These are phyloP conservation scores for Medicago lupulina DNA, from an alignment of 306 rosid species.

Conservation along the genomic window DNA sequence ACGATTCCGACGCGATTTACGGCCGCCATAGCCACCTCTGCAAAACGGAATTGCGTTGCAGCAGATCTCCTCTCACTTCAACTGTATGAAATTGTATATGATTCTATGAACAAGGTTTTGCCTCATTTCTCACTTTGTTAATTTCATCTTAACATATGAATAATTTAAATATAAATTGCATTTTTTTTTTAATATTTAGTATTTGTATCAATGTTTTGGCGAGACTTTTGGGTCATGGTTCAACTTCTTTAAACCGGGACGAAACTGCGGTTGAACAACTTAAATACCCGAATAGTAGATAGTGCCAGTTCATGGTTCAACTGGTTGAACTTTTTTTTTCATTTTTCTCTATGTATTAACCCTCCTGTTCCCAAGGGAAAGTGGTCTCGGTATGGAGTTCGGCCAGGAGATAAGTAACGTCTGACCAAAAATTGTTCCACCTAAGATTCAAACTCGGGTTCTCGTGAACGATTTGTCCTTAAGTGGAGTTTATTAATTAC, in stretches of 20 bases:
- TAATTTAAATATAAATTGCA: neutral
- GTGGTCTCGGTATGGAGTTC: no score
- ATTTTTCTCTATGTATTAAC: no score
- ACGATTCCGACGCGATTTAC: neutral
- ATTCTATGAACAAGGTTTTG: neutral
- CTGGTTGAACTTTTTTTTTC: neutral
- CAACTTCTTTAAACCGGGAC: neutral
- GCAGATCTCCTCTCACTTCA: conserved; percentile 21
- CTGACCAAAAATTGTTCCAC: no score
- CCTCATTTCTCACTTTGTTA: conserved; percentile 7
- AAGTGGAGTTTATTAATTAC: no score
- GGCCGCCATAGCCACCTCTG: neutral
- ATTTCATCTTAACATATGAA: conserved; percentile 1
- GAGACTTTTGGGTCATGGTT: no score
- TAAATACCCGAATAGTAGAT: neutral
- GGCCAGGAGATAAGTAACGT: no score
- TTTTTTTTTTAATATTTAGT: neutral
- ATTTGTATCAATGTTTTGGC: no score
- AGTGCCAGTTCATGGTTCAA: neutral
- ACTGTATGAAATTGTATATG: conserved; percentile 11
- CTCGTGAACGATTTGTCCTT: no score
- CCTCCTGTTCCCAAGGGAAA: no score
- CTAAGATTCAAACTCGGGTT: no score
- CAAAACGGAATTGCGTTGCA: neutral
- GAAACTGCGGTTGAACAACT: neutral